Conservation (phyloP, 2,329 filamentous ascomycete genomes). For the Penicillium sp. region DNA sequence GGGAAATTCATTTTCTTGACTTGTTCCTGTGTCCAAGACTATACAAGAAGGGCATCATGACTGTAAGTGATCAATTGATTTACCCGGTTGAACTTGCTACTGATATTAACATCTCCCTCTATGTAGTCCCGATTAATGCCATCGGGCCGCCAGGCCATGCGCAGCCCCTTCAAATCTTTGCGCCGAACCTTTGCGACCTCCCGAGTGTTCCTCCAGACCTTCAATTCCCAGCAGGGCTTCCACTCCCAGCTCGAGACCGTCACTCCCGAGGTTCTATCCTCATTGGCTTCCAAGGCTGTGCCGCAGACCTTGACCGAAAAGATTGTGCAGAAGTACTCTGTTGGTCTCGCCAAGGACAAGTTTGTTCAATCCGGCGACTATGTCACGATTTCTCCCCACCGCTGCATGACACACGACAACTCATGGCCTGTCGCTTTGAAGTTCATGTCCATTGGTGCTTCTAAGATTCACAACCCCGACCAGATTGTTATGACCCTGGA, state of each 20-base stretch:
- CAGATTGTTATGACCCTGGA: conserved; percentile 86
- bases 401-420: conserved; percentile 89
- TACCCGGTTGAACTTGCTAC: not conserved
- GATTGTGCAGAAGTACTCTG: conserved; percentile 81
- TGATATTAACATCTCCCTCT: conserved; percentile 3
- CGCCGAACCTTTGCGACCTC: conserved; percentile 41
- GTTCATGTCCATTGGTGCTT: conserved; percentile 82
- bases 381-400: conserved; percentile 73
- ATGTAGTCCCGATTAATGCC: conserved; percentile 31
- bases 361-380: conserved; percentile 81
- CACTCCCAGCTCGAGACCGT: conserved; percentile 66
- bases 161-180: conserved; percentile 33
- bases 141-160: conserved; percentile 30
- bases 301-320: conserved; percentile 90
- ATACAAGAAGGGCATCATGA: conserved; percentile 22
- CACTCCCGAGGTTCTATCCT: conserved; percentile 75
- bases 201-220: conserved; percentile 39
- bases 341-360: conserved; percentile 78
- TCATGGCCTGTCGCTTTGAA: conserved; percentile 76
- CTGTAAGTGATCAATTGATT: conserved; percentile 20
- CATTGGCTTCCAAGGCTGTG: conserved; percentile 59
- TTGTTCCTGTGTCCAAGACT: conserved; percentile 8
- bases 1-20: conserved; percentile 15
- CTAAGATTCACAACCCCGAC: conserved; percentile 70
- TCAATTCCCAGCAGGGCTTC: conserved; percentile 57